A percentile compares a stretch with the other conserved stretches of the same genome.
Conservation (phyloP, 2,329 filamentous ascomycete species). For the Myriosclerotinia scirpicola region DNA sequence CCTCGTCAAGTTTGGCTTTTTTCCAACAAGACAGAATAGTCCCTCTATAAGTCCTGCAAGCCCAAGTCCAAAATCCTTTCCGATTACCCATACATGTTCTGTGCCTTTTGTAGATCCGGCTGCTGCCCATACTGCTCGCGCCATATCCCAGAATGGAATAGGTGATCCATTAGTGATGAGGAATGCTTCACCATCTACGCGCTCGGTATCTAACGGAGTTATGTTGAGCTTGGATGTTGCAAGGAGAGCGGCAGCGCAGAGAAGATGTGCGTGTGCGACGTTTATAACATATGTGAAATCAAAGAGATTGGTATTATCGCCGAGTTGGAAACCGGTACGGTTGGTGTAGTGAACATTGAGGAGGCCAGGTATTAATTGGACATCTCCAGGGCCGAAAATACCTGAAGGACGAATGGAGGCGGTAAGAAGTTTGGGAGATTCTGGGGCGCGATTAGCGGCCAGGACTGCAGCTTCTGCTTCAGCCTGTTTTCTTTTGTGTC, state of each 20-base stretch:
- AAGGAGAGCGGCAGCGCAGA: conserved; percentile 62
- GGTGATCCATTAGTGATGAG: conserved; percentile 85
- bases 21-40: conserved; percentile 50
- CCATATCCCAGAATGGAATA: conserved; percentile 89
- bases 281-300: conserved; percentile 72
- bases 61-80: conserved; percentile 51
- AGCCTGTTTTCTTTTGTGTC: conserved; percentile 47
- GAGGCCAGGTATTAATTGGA: conserved; percentile 70
- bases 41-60: conserved; percentile 50
- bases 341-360: conserved; percentile 67
- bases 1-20: conserved; percentile 52
- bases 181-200: conserved; percentile 82
- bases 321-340: conserved; percentile 77
- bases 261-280: conserved; percentile 75
- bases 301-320: conserved; percentile 68
- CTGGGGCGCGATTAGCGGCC: conserved; percentile 64
- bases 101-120: conserved; percentile 52
- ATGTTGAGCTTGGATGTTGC: conserved; percentile 42
- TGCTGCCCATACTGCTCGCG: conserved; percentile 69
- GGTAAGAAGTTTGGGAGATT: conserved; percentile 61
- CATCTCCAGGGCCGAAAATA: conserved; percentile 89
- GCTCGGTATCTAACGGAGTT: conserved; percentile 67
- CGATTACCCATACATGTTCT: conserved; percentile 56
- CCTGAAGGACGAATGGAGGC: conserved; percentile 79
- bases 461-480: conserved; percentile 81